Evolutionary conservation across 164 flowering plant genomes (phyloP).

Genomic region (Vitis riparia): DNA sequence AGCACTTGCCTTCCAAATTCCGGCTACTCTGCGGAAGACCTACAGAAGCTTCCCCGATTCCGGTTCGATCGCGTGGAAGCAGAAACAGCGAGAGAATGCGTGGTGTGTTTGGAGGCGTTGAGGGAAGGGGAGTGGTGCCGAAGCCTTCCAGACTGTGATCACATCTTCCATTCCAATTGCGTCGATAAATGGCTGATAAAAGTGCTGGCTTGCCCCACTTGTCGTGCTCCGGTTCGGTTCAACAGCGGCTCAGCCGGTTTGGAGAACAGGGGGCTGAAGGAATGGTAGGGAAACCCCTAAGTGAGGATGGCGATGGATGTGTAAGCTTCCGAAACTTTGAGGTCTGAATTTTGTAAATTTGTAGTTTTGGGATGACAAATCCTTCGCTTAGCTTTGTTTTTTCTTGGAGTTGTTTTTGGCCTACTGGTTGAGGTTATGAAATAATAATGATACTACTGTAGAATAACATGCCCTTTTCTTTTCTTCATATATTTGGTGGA

Average conservation of each 20-base stretch:
- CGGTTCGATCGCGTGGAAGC: neutral
- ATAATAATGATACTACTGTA: too few species aligned
- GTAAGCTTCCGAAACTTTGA: too few species aligned
- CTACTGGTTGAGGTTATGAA: too few species aligned
- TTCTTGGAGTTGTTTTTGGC: too few species aligned
- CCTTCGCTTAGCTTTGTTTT: too few species aligned
- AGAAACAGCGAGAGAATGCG: neutral
- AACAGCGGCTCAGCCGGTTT: neutral
- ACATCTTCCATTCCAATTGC: constrained; percentile 1
- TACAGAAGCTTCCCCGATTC: neutral
- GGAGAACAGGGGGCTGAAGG: neutral
- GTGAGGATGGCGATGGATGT: too few species aligned
- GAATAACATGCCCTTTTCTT: too few species aligned
- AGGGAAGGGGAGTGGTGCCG: constrained; percentile 11
- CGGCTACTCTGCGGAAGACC: neutral
- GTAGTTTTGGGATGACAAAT: too few species aligned
- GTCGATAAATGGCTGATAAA: constrained; percentile 3
- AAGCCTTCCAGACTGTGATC: neutral
- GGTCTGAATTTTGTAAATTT: too few species aligned
- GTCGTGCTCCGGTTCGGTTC: neutral
- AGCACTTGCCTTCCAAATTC: neutral
- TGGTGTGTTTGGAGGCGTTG: neutral
- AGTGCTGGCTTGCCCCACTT: constrained; percentile 5
- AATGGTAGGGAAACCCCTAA: too few species aligned
- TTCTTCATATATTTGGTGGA: too few species aligned